Base-by-base conservation (phyloP, 768 basidiomycete species). In the Boletus sp. region DNA sequence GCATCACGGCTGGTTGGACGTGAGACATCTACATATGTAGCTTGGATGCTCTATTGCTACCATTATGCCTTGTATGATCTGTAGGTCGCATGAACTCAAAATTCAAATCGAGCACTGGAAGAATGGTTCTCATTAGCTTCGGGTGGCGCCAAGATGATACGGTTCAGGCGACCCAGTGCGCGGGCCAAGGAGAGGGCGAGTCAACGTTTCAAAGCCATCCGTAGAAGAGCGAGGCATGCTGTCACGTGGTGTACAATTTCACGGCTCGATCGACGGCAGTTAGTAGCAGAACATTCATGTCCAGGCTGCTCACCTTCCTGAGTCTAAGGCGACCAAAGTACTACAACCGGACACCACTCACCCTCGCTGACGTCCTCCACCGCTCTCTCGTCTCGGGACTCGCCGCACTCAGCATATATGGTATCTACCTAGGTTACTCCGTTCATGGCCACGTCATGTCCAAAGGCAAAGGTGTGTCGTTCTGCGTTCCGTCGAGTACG, bases 381-480 rank as follows among this genome's bases (percentile, higher is more conserved):
- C 67, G 70, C 7, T 66, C 67, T 27, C 15, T 72, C 35, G 67
- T 71, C 52, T 58, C 57, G 7, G 67, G 70, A 39, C 70, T 71
- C 23, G 58, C 64, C 15, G 59, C 40, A 23, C 60, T 71, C 43
- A 68, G 57, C 15, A 33, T 68, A 10, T 71, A 71, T 25, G 70
- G 70, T 38, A 11, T 71, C 19, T 71, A 70, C 54, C 44, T 71
- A 33, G 70, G 71, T 14, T 70, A 68, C 53, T 65, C 65, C 17
- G 66, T 71, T 10, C 70, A 71, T 25, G 58, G 47, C 10, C 69
- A 71, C 27, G 63, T 70, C 43, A 64, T 71, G 57, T 27, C 55
- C 46, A 71, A 67, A 54, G 70, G 70, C 23, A 63, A 53, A 67
- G 70, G 70, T 71, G 32, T 25, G 71, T 54, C 34, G 69, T 54